Evolutionary conservation across 2,329 filamentous ascomycete species (phyloP), one percentile per base, ranked within the genome.

Genomic region (Fusarium dlaminii): DNA sequence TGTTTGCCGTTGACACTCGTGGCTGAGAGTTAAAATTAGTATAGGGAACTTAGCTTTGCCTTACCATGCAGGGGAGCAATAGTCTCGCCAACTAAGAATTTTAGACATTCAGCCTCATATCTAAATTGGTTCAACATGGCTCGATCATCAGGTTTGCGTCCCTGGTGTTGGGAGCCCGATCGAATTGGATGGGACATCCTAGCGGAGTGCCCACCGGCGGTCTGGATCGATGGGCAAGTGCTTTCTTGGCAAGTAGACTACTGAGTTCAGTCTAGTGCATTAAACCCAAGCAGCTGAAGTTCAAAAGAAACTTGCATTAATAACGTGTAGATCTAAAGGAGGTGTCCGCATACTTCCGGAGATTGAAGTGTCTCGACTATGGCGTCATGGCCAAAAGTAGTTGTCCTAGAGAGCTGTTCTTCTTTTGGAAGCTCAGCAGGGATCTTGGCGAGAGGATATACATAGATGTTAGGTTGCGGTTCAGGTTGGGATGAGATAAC

Each of bases 101-200:
- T 20, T 30, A 48, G 45, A 30, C 27, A 30, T 32, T 45, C 42
- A 27, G 42, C 15, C 17, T 13, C 11, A 39, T 20, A 8, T 24
- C 40, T 12, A 24, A 43, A 24, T 30, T 15, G 9, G 45, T 8
- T 12, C 9, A 4, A 8, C 27, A 8, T 30, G 27, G 45, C 9
- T 48, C 13, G 6, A 15, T 4, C 6, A 15, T 6, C 27, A 22
- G 27, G 0, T 22, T 3, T 9, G 14, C n/a, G 5, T 30, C 9
- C 1, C 39, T 3, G 6, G 13, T 15, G 9, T 4, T 17, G 27
- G 9, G 14, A 8, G 27, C 20, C 13, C 27, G 14, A 22, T 29
- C 14, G n/a, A 6, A 27, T 15, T 29, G 27, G 13, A 22, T 15
- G 9, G 6, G 4, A 7, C 6, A 46, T 15, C 13, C 18, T 8